Percentiles rank a stretch among this genome's conserved stretches.
phyloP scores from a whole-genome alignment of 2,329 filamentous ascomycete genomes.

The Nothophoma quercina region DNA sequence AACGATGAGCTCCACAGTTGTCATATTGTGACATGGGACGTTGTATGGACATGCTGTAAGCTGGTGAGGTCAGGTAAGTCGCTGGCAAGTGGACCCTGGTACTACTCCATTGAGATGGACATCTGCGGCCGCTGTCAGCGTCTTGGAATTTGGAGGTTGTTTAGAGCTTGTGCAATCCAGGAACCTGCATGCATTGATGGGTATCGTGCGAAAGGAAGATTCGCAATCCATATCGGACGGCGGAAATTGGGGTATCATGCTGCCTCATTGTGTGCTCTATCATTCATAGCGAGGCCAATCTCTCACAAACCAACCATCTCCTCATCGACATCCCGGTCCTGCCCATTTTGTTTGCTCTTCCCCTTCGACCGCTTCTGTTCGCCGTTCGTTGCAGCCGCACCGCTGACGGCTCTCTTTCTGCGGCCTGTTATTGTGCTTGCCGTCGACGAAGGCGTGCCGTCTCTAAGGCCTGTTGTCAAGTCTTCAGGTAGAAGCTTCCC shows the following conservation, averaged over 20 bases:
- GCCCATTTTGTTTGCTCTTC: conserved; percentile 30
- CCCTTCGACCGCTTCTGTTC: conserved; percentile 37
- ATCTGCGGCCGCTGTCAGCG: too few species aligned
- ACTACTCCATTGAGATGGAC: too few species aligned
- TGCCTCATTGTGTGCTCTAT: neutral
- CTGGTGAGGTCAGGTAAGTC: too few species aligned
- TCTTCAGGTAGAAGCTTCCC: conserved; percentile 41
- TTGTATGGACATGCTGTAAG: too few species aligned
- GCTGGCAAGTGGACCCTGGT: too few species aligned
- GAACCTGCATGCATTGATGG: too few species aligned
- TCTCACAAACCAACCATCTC: conserved; percentile 17
- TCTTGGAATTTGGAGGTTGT: too few species aligned
- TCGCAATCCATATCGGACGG: neutral
- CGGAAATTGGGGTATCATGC: conserved; percentile 4
- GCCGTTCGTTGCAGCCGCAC: conserved; percentile 24
- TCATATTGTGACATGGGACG: too few species aligned
- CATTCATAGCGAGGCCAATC: neutral
- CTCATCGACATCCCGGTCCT: conserved; percentile 13
- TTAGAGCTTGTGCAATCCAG: too few species aligned
- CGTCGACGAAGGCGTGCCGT: conserved; percentile 36
- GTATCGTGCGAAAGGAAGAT: neutral
- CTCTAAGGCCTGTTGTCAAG: conserved; percentile 13
- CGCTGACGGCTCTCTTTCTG: conserved; percentile 41
- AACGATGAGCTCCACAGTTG: too few species aligned
- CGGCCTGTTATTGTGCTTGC: conserved; percentile 24